Percentiles rank a stretch among this genome's conserved stretches.
Evolutionary conservation across 371 early-diverging fungal species (phyloP).

Genomic region (Coemansia sp.): DNA sequence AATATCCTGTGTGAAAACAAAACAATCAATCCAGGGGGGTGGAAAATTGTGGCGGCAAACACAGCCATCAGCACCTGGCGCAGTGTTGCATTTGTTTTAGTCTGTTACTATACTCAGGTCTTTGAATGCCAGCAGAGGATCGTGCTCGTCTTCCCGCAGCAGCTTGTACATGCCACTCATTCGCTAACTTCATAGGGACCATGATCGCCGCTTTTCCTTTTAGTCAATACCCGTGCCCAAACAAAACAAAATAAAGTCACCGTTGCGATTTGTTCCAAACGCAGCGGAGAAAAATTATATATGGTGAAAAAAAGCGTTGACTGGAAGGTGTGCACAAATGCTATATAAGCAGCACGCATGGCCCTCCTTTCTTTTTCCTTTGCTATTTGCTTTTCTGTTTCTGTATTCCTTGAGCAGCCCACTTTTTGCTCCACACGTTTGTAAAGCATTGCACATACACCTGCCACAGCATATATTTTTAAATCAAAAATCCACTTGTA

Average conservation of each 20-base stretch:
- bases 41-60: not conserved
- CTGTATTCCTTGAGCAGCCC: not conserved
- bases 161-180: not conserved
- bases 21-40: not conserved
- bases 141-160: not conserved
- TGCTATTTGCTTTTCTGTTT: not conserved
- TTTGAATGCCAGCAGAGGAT: no score
- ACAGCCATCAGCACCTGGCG: not conserved
- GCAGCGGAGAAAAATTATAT: no score
- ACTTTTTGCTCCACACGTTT: not conserved
- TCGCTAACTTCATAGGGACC: not conserved
- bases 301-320: not conserved
- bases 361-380: not conserved
- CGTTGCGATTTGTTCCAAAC: not conserved
- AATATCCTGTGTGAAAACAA: conserved; percentile 2
- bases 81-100: not conserved
- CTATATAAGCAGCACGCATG: conserved; percentile 1
- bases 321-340: not conserved
- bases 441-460: not conserved
- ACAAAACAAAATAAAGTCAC: not conserved
- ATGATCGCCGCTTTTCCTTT: not conserved
- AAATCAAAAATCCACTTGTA: not conserved
- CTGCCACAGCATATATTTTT: not conserved
- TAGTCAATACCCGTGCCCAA: not conserved
- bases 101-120: no score